These are phyloP conservation scores for Thelephora ganbajun DNA, from an alignment of 768 basidiomycete genomes.

Conservation along the genomic window DNA sequence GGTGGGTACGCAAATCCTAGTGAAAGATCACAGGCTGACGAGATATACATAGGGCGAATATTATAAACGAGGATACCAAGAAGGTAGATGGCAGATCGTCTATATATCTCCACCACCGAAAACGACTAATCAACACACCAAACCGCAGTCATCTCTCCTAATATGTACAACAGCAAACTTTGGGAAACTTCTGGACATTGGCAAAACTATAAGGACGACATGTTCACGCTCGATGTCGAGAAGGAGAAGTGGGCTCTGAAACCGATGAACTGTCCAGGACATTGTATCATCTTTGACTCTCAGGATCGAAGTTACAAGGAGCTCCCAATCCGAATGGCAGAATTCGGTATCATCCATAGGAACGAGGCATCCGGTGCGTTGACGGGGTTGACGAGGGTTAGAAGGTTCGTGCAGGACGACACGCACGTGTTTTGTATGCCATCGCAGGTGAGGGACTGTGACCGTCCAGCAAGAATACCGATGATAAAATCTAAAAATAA, in stretches of 20 bases:
- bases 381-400: constrained; percentile 83
- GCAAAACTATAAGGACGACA: constrained; percentile 96
- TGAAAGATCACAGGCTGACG: not conserved
- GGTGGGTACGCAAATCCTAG: constrained; percentile 30
- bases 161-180: constrained; percentile 91
- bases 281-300: constrained; percentile 91
- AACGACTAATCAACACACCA: too few relatives aligned
- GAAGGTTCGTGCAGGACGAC: constrained; percentile 95
- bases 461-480: too few relatives aligned
- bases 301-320: constrained; percentile 91
- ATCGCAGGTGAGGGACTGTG: constrained; percentile 42
- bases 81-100: constrained; percentile 38
- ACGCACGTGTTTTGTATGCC: constrained; percentile 98
- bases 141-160: constrained; percentile 83
- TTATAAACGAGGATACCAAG: constrained; percentile 89
- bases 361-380: constrained; percentile 95
- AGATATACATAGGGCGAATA: constrained; percentile 59
- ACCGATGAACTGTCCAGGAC: constrained; percentile 99
- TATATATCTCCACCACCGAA: too few relatives aligned
- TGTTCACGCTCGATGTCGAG: constrained; percentile 91
- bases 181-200: constrained; percentile 99
- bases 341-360: constrained; percentile 93
- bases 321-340: constrained; percentile 93
- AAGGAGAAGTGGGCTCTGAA: constrained; percentile 94
- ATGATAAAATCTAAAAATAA: not conserved